Conservation (phyloP, 768 basidiomycete species). For the Cystobasidiopsis lactophilus region DNA sequence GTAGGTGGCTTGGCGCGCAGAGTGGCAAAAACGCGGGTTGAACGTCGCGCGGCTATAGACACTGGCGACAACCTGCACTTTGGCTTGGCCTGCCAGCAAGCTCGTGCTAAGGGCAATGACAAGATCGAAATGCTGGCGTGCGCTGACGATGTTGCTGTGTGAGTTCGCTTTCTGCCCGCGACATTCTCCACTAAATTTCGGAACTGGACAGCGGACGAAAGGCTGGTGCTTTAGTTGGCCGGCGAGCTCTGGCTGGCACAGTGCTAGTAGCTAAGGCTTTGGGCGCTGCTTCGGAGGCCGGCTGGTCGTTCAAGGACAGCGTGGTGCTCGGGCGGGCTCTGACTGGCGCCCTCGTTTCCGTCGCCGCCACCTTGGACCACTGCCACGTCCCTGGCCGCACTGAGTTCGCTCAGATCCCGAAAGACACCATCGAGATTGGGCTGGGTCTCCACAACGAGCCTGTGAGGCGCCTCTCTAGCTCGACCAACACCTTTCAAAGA, state of each 20-base stretch:
- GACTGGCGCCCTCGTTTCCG: slow-evolving; percentile 22
- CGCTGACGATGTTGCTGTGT: slow-evolving; percentile 29
- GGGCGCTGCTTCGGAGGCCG: slow-evolving; percentile 24
- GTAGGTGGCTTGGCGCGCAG: not conserved
- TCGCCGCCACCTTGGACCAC: slow-evolving; percentile 27
- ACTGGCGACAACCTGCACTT: slow-evolving; percentile 28
- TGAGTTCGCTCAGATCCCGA: slow-evolving; percentile 23
- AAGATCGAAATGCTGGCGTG: slow-evolving; percentile 9
- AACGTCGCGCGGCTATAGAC: slow-evolving; percentile 11
- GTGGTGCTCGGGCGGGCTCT: slow-evolving; percentile 22
- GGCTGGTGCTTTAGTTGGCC: slow-evolving; percentile 28
- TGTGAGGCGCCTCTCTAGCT: slow-evolving; percentile 22
- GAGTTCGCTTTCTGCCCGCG: not conserved
- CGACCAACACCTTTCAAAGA: not conserved
- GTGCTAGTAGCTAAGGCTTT: slow-evolving; percentile 28
- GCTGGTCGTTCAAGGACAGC: slow-evolving; percentile 23
- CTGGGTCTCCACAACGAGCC: slow-evolving; percentile 30
- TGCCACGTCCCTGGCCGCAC: slow-evolving; percentile 21
- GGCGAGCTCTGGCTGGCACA: slow-evolving; percentile 28
- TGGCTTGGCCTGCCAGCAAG: slow-evolving; percentile 24
- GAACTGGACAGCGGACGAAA: slow-evolving; percentile 13
- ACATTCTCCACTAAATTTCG: too few relatives aligned
- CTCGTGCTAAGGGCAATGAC: slow-evolving; percentile 15
- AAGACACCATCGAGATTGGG: slow-evolving; percentile 26
- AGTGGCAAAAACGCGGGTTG: not conserved